Conservation (phyloP, 257 asterid species). For the Fraxinus anomala region DNA sequence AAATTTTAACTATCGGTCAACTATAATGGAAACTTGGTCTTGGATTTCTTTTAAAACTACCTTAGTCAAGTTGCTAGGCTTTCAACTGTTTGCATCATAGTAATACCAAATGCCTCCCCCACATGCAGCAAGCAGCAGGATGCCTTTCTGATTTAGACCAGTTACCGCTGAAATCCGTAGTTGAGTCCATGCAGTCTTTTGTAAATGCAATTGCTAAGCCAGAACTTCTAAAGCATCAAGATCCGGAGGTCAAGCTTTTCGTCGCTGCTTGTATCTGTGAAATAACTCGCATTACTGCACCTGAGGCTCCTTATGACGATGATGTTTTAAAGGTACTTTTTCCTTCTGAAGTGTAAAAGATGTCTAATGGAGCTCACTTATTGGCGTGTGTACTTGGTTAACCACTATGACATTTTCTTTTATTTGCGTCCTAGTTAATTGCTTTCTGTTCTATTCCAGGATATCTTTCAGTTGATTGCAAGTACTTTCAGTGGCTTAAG, state of each 20-base stretch:
- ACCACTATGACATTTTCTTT: conserved; percentile 6
- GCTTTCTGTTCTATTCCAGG: conserved; percentile 57
- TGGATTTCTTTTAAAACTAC: conserved; percentile 14
- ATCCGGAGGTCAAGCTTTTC: conserved; percentile 84
- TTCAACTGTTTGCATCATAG: conserved; percentile 22
- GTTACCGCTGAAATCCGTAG: conserved; percentile 69
- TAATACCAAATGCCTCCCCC: conserved; percentile 22
- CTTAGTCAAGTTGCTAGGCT: conserved; percentile 10
- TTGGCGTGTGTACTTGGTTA: conserved; percentile 20
- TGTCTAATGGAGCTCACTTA: conserved; percentile 23
- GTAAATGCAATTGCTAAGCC: conserved; percentile 74
- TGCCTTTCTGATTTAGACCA: conserved; percentile 89
- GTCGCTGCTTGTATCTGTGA: conserved; percentile 96
- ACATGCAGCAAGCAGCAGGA: conserved; percentile 83
- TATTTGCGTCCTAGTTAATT: conserved; percentile 28
- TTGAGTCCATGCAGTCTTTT: conserved; percentile 86
- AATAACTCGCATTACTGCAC: conserved; percentile 96
- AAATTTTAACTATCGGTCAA: conserved; percentile 7
- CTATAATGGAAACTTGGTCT: conserved; percentile 4
- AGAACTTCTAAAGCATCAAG: conserved; percentile 90
- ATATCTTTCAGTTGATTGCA: conserved; percentile 79
- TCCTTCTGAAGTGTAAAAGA: conserved; percentile 20
- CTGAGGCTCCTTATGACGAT: conserved; percentile 90
- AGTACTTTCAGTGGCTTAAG: conserved; percentile 89
- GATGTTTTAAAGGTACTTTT: conserved; percentile 73